These are phyloP conservation scores for Fraxinus sp. DNA, from an alignment of 305 asterid species.

Conservation along the genomic window DNA sequence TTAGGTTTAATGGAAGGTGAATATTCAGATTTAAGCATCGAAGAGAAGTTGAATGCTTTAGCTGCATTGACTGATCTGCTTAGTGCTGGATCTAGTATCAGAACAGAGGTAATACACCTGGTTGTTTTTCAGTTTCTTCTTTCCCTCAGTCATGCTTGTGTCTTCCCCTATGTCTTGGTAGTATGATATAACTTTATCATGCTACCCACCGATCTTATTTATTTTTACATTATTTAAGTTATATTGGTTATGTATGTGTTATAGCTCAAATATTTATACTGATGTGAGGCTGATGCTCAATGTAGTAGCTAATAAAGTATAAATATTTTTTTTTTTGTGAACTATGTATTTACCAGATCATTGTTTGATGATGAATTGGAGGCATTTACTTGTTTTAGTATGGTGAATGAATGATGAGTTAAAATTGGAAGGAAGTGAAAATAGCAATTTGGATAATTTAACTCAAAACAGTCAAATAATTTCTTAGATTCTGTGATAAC, in stretches of 20 bases:
- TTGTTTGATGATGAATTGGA: neutral
- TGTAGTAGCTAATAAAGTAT: neutral
- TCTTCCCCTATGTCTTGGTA: neutral
- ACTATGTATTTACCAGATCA: neutral
- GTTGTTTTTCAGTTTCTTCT: neutral
- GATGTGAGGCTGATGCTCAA: conserved; percentile 7
- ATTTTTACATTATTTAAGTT: neutral
- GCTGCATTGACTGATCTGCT: conserved; percentile 74
- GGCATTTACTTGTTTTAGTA: neutral
- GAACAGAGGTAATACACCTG: conserved; percentile 67
- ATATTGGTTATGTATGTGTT: conserved; percentile 5
- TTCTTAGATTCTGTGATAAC: neutral
- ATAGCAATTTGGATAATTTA: neutral
- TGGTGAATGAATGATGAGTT: neutral
- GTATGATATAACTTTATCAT: conserved; percentile 4
- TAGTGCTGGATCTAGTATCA: conserved; percentile 67
- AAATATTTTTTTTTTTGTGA: neutral
- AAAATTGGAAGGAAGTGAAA: neutral
- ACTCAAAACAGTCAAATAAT: neutral
- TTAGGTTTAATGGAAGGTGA: conserved; percentile 93
- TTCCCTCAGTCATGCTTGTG: conserved; percentile 10
- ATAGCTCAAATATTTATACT: neutral
- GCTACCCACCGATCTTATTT: neutral
- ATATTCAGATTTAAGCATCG: conserved; percentile 84
- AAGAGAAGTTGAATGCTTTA: conserved; percentile 78